Percentiles rank a stretch among this genome's conserved stretches.
phyloP scores from a whole-genome alignment of 768 basidiomycete genomes.

The Favolaschia claudopus region DNA sequence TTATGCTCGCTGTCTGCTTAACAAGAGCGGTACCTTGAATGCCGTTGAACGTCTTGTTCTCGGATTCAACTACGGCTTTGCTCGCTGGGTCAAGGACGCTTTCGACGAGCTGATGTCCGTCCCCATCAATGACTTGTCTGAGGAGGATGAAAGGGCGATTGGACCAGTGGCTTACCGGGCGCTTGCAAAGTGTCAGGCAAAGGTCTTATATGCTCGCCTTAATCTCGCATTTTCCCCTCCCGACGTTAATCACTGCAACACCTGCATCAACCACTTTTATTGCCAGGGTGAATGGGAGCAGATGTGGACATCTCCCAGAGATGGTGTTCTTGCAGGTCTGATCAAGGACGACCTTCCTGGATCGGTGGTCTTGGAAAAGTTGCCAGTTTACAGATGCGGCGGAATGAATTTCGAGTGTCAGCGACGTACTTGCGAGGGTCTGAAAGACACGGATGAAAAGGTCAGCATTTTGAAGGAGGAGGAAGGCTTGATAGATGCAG shows the following conservation, averaged over 20 bases:
- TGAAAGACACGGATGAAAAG: not conserved
- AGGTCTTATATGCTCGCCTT: not conserved
- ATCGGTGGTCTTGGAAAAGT: not conserved
- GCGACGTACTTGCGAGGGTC: not conserved
- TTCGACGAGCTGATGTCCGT: slow-evolving; percentile 7
- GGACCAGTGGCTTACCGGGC: slow-evolving; percentile 6
- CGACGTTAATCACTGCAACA: not conserved
- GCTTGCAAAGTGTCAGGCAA: slow-evolving; percentile 3
- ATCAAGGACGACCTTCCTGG: slow-evolving; percentile 1
- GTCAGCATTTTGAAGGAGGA: slow-evolving; percentile 6
- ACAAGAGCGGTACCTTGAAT: not conserved
- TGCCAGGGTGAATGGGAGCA: not conserved
- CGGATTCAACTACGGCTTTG: slow-evolving; percentile 5
- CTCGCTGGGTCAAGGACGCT: not conserved
- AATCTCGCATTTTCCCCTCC: not conserved
- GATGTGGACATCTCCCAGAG: not conserved
- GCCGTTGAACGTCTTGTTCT: not conserved
- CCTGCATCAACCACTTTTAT: not conserved
- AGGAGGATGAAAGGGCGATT: not conserved
- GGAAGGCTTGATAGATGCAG: not conserved
- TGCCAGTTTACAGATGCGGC: not conserved
- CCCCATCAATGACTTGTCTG: not conserved
- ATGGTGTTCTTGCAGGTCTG: not conserved
- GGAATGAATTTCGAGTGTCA: not conserved
- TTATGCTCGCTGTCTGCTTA: not conserved